Evolutionary conservation across 768 basidiomycete genomes (phyloP), one percentile per base, ranked within the genome.

Genomic region (Suillus bovinus): DNA sequence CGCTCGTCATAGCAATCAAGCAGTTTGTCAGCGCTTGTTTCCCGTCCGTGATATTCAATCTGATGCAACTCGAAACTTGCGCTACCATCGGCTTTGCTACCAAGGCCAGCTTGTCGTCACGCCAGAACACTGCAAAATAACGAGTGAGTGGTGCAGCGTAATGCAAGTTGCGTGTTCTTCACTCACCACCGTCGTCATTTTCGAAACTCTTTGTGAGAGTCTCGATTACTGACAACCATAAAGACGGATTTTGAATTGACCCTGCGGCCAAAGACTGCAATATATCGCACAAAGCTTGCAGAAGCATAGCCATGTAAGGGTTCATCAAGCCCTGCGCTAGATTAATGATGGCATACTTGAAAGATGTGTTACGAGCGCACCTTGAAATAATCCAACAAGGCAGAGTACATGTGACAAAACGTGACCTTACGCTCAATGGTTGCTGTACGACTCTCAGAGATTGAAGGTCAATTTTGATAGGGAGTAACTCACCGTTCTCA

Each of bases 331-430:
- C 85, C 92, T 94, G 62, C 14, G 33, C 27, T 27, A 14, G 2
- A 62, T 61, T 13, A 64, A 47, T 31, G 14, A 46, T 53, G n/a
- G 47, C 44, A 46, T 42, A 41, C 59, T 29, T 59, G 38, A 27
- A 58, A 11, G 46, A 24, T 60, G 52, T 0, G 6, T 41, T n/a
- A 1, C 55, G 9, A 41, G 64, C 79, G 66, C 69, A 88, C 94
- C 85, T 93, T 94, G 81, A 99, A 96, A 78, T 88, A 93, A 64
- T 91, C 88, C 22, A 98, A 78, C 17, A 99, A 78, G 0, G 84
- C 79, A 27, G 80, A 78, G 71, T 96, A 91, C 17, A 92, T 77
- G 63, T 85, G 86, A 67, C 88, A 89, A 69, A 98, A 93, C 0
- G 87, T 87, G 24, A 87, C 79, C 68, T 85, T 87, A 29, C 88